These are phyloP conservation scores for Lactarius deliciosus DNA, from an alignment of 768 basidiomycete species.

Conservation along the genomic window DNA sequence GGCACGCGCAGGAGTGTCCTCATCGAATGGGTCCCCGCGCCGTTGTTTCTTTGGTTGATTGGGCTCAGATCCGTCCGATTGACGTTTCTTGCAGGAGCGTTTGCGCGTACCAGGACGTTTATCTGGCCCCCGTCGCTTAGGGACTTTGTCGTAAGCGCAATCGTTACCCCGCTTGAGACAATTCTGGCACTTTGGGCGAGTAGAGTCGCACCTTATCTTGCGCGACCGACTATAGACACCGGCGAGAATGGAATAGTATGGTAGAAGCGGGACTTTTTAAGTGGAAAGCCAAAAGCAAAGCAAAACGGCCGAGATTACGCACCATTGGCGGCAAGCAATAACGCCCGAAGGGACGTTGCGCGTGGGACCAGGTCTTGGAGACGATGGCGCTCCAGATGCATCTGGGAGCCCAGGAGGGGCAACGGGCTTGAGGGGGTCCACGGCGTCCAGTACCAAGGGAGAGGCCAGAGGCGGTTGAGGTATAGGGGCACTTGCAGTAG, in stretches of 20 bases:
- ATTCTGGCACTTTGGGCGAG: constrained; percentile 77
- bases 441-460: constrained; percentile 6
- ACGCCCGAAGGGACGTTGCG: constrained; percentile 67
- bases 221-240: constrained; percentile 62
- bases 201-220: constrained; percentile 86
- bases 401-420: constrained; percentile 25
- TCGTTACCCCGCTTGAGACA: constrained; percentile 74
- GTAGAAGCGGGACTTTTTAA: constrained; percentile 27
- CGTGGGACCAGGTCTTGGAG: constrained; percentile 37
- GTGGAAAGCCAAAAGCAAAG: constrained; percentile 30
- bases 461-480: constrained; percentile 11
- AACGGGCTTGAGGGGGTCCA: constrained; percentile 23
- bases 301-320: constrained; percentile 42
- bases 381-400: constrained; percentile 24
- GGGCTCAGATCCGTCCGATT: constrained; percentile 48
- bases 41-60: constrained; percentile 38
- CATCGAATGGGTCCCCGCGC: constrained; percentile 31
- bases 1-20: constrained; percentile 7
- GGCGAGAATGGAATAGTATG: constrained; percentile 18
- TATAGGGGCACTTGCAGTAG: constrained; percentile 11
- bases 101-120: constrained; percentile 83
- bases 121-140: constrained; percentile 83
- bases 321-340: constrained; percentile 87
- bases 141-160: constrained; percentile 77
- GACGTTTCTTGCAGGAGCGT: constrained; percentile 81